These are phyloP conservation scores for Colletotrichum falcatum DNA, from an alignment of 2,329 filamentous ascomycete species.

Conservation along the genomic window DNA sequence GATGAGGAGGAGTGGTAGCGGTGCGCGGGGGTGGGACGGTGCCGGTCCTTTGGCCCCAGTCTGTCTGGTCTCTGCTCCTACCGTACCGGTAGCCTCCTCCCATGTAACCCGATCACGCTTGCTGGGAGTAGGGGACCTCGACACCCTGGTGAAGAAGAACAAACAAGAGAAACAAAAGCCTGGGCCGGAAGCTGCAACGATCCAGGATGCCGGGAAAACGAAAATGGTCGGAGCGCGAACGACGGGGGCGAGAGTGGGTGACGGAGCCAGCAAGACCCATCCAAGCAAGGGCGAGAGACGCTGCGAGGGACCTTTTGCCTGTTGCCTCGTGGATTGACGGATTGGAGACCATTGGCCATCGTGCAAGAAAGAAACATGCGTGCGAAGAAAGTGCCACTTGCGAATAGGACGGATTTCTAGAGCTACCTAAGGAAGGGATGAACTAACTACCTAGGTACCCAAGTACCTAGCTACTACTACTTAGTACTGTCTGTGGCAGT, in stretches of 20 bases:
- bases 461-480: too few relatives aligned
- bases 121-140: not conserved
- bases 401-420: too few relatives aligned
- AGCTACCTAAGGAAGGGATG: not conserved
- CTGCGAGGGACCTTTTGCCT: not conserved
- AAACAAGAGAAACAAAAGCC: not conserved
- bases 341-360: not conserved
- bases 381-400: too few relatives aligned
- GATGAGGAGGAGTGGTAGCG: constrained; percentile 9
- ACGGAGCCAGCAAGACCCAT: constrained; percentile 4
- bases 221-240: not conserved
- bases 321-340: not conserved
- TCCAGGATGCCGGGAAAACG: not conserved
- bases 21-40: constrained; percentile 38
- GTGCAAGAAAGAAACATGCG: not conserved
- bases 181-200: not conserved
- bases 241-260: not conserved
- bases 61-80: too few relatives aligned
- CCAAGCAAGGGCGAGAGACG: not conserved
- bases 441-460: too few relatives aligned
- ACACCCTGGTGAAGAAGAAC: not conserved
- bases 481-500: too few relatives aligned
- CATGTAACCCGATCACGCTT: not conserved
- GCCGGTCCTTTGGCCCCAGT: not conserved
- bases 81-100: not conserved